These are phyloP conservation scores for Heliosperma pusillum DNA, from an alignment of 148 eudicot species.

Conservation along the genomic window DNA sequence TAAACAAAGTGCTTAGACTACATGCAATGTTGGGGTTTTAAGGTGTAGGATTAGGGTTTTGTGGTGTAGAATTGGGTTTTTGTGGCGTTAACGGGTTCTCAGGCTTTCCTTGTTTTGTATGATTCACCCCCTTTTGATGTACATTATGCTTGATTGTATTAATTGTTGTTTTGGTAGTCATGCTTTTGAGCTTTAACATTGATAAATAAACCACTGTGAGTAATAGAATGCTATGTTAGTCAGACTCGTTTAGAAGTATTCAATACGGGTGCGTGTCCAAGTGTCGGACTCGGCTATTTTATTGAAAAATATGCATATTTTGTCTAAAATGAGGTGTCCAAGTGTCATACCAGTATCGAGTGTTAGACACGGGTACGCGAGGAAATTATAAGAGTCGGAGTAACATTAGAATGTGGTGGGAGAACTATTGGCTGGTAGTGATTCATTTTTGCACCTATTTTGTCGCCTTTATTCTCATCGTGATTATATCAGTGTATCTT, in stretches of 20 bases:
- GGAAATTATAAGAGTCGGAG: too few species aligned
- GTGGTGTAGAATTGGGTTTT: background rate
- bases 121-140: background rate
- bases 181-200: background rate
- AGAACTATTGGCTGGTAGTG: background rate
- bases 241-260: too few species aligned
- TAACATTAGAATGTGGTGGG: conserved; percentile 4
- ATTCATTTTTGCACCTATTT: conserved; percentile 7
- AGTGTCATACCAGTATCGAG: too few species aligned
- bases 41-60: background rate
- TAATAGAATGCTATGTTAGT: background rate
- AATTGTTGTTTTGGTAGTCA: background rate
- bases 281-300: too few species aligned
- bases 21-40: too few species aligned
- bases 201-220: background rate
- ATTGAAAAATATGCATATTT: too few species aligned
- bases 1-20: background rate
- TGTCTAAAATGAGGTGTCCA: too few species aligned
- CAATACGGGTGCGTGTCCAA: too few species aligned
- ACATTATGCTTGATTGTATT: background rate
- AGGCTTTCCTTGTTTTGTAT: background rate
- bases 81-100: too few species aligned
- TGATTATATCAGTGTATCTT: background rate
- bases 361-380: too few species aligned
- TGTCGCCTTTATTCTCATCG: background rate